Base-by-base conservation (phyloP, 805 yeast species). In the Middelhovenomyces tepae region DNA sequence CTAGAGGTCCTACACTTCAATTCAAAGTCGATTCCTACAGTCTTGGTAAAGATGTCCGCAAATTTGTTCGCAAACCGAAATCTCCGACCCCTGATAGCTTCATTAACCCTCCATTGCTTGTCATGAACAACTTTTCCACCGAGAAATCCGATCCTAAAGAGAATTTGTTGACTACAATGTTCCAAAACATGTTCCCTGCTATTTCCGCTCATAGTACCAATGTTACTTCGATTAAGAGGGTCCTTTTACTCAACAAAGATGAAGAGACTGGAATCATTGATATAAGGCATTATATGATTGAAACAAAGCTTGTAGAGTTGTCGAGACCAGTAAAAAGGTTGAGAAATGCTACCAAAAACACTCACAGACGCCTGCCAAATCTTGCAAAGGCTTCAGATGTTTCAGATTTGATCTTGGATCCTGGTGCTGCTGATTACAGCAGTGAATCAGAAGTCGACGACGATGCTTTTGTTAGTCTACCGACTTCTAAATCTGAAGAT, bases 131-230 rank as follows among this genome's bases (percentile, higher is more conserved):
- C n/a, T 91, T 91, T 54, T 63, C 64, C 42, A 24, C 78, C 35
- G 78, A 83, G 26, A 73, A 71, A 36, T 74, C 78, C 14, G 71
- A 66, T 22, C 25, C 73, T 22, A 76, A 78, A 45, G 97, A 89
- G 55, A 83, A 85, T 48, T 67, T 89, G 40, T 56, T 86, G 36
- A 75, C 93, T 19, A 83, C 96, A 3, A 76, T 86, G 64, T 84
- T 91, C 62, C 98, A 91, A 60, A 86, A 85, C 60, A 75, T 91
- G 74, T 84, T 89, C 57, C 99, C 98, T 5, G 84, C 98, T 14
- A 78, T 91, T 44, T 79, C 85, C 38, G 96, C 95, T 3, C 84
- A 84, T 44, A 60, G 65, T 37, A 81, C 93, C 13, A 76, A 76
- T 44, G 78, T 91, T 21, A 62, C 65, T 28, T 64, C 80, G 1